Conservation (phyloP, 139 green algal genomes). For the Chlorella sp. region DNA sequence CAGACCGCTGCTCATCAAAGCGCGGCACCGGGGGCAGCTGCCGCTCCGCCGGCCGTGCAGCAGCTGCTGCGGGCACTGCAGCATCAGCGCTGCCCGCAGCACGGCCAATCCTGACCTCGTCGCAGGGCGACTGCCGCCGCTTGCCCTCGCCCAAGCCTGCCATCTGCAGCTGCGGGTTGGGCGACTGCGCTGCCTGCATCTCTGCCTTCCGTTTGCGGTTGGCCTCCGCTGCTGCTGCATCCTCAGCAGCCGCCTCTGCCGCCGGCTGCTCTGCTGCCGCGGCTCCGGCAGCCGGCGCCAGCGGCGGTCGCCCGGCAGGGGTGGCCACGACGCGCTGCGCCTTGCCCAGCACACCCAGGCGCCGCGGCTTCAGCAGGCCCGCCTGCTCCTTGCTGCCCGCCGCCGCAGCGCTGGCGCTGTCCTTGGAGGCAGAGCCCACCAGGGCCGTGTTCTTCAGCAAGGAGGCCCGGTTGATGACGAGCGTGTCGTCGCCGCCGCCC, state of each 20-base stretch:
- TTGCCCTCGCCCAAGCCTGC: conserved; percentile 9
- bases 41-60: conserved; percentile 16
- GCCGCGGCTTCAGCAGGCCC: conserved; percentile 16
- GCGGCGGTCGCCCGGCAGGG: neutral
- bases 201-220: conserved; percentile 59
- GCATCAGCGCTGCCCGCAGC: neutral
- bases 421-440: neutral
- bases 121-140: conserved; percentile 21
- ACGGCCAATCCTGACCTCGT: neutral
- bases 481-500: conserved; percentile 13
- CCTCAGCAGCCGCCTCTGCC: neutral
- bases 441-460: neutral
- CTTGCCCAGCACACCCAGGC: conserved; percentile 31
- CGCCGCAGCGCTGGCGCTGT: neutral
- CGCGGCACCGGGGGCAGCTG: conserved; percentile 29
- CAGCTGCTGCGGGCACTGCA: neutral
- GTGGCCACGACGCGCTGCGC: conserved; percentile 17
- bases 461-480: conserved; percentile 21
- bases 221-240: conserved; percentile 1
- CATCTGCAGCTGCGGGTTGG: conserved; percentile 13
- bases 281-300: neutral
- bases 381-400: conserved; percentile 17
- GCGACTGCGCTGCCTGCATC: conserved; percentile 38
- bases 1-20: conserved; percentile 36
- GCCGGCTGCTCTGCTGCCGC: neutral